Evolutionary conservation across 495 filamentous ascomycete species (phyloP).

Genomic region (Aspergillus egyptiacus): DNA sequence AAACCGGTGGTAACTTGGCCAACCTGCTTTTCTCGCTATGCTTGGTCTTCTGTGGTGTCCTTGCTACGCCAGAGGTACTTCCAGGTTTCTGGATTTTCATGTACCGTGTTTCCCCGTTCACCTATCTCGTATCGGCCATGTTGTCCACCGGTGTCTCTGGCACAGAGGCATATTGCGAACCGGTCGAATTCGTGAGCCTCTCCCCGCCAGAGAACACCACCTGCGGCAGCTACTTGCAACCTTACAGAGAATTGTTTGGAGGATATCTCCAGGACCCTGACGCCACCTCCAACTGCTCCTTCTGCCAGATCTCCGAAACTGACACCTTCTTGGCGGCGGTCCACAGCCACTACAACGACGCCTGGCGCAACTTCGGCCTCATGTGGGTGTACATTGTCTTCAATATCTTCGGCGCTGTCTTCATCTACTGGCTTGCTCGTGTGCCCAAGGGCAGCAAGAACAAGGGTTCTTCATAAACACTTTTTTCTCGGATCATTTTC

Average conservation of each 20-base stretch:
- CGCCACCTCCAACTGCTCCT: constrained; percentile 51
- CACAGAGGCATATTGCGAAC: constrained; percentile 49
- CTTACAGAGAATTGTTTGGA: constrained; percentile 42
- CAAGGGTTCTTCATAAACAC: constrained; percentile 21
- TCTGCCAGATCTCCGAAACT: constrained; percentile 55
- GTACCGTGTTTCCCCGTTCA: constrained; percentile 71
- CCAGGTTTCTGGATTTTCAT: constrained; percentile 81
- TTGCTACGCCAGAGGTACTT: constrained; percentile 54
- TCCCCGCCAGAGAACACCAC: constrained; percentile 42
- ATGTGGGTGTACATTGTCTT: constrained; percentile 63
- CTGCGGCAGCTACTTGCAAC: constrained; percentile 51
- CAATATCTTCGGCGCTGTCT: constrained; percentile 63
- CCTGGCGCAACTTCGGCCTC: constrained; percentile 69
- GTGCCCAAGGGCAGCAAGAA: constrained; percentile 58
- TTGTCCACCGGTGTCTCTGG: constrained; percentile 57
- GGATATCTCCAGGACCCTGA: constrained; percentile 51
- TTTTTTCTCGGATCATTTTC: constrained; percentile 3
- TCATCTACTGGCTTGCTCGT: constrained; percentile 72
- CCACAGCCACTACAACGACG: constrained; percentile 47
- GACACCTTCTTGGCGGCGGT: constrained; percentile 55
- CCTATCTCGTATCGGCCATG: constrained; percentile 62
- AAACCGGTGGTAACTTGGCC: constrained; percentile 57
- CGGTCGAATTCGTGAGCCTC: constrained; percentile 53
- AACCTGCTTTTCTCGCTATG: constrained; percentile 57
- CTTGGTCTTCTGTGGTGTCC: constrained; percentile 60